Base-by-base conservation (phyloP, 129 eudicot genomes). In the Escallonia rubra region DNA sequence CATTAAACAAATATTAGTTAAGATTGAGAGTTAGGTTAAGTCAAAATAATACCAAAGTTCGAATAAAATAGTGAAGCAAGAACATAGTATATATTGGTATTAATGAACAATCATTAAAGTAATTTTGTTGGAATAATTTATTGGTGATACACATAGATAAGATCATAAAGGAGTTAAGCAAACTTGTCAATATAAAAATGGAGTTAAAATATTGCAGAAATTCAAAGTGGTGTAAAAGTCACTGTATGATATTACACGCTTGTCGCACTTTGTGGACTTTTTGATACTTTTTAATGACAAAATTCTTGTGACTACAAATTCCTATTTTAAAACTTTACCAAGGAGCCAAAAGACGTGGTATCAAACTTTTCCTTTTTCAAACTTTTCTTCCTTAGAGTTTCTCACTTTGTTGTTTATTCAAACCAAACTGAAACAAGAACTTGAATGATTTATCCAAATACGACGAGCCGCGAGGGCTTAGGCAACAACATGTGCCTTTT, bases 221-320 rank as follows among this genome's bases (percentile, higher is more conserved):
- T 67, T 23, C 64, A 65, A 63, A 77, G 78, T 66, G 69, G 71
- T 80, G 73, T 46, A 68, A 82, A 85, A 82, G 81, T 57, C 68
- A 67, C 71, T 74, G 81, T 78, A 74, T 59, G 71, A 72, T 78
- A 78, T 78, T 78, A 83, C 89, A 83, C 89, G 89, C 80, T 78
- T 87, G 84, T 83, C 85, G 72, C 86, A 80, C 85, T 80, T 77
- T 53, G 80, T 82, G 84, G 78, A 86, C 81, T 72, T 76, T 79
- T 55, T 66, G 46, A 64, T 71, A 66, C 79, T 69, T 63, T 80
- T 74, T 58, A 48, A 59, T 56, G n/a, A 34, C 7, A n/a, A 3
- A 51, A 45, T 6, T 66, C 34, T 59, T 68, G 51, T 47, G 10
- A 23, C 34, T 62, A 55, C 40, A 63, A 39, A 66, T 44, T 72